Evolutionary conservation across 2,329 filamentous ascomycete species (phyloP), one percentile per base, ranked within the genome.

Genomic region (Tolypocladium guangdongense): DNA sequence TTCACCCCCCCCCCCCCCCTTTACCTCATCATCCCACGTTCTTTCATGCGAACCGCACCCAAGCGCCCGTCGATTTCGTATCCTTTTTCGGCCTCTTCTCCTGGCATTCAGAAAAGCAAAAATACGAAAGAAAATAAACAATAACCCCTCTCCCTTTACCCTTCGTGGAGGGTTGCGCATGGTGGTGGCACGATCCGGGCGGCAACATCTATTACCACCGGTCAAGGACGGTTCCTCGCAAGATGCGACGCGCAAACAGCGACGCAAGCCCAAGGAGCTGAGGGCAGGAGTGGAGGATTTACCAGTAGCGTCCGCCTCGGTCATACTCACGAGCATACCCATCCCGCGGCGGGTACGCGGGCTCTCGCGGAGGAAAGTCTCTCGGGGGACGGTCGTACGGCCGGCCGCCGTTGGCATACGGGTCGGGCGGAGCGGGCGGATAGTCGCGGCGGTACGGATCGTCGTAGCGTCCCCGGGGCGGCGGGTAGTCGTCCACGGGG

Each of bases 371-470:
- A 78, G 56, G 74, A 71, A 63, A 71, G 50, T 80, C 78, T 43
- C 78, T 71, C 10, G 77, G 71, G 36, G 76, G 76, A 20, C 79
- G 77, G 52, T 82, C 79, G 58, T 84, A 83, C 3, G 78, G 76
- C 32, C 68, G 70, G 45, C 80, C 74, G 46, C 77, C 78, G 58
- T 78, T 80, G 60, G 70, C 73, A 61, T 86, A 86, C 49, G 81
- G 80, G 55, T 84, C 82, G 50, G 83, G 78, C 52, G 84, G 77
- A 54, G 84, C 77, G 49, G 82, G 81, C 58, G 84, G 80, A 64
- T 86, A 80, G 64, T 87, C 81, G 59, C 84, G 76, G 60, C 83
- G 80, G 71, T 92, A 93, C 33, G 86, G 85, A 62, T 93, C 89
- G 55, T 90, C 87, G 64, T 87, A 88, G 55, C 86, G 75, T 59